Evolutionary conservation across 345 rosid genomes (phyloP).

Genomic region (Diplotaxis tenuifolia): DNA sequence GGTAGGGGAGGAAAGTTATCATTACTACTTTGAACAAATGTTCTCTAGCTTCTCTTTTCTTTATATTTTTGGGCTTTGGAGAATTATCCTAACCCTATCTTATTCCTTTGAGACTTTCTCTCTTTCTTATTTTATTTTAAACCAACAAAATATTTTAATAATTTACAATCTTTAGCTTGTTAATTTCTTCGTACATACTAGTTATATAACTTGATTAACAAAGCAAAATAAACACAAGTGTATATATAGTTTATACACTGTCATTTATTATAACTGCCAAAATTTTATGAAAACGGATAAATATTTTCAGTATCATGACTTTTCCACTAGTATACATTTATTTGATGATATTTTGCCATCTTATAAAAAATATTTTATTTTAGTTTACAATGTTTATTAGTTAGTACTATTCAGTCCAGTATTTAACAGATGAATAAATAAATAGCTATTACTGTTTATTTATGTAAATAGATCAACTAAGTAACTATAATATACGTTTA

Average conservation of each 20-base stretch:
- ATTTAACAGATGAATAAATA: not conserved
- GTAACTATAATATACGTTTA: not conserved
- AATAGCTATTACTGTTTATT: not conserved
- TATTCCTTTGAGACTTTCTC: constrained; percentile 15
- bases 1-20: constrained; percentile 34
- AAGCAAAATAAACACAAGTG: not conserved
- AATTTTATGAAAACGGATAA: not conserved
- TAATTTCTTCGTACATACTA: not conserved
- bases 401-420: not conserved
- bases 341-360: not conserved
- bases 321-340: not conserved
- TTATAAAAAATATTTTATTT: not conserved
- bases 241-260: not conserved
- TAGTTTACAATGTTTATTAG: not conserved
- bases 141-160: too few relatives aligned
- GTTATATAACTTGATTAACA: not conserved
- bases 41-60: constrained; percentile 20
- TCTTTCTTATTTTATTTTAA: constrained; percentile 17
- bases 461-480: not conserved
- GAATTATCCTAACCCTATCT: constrained; percentile 33
- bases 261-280: not conserved
- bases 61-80: constrained; percentile 7
- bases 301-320: not conserved
- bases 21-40: constrained; percentile 35
- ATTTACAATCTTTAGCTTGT: not conserved